Conservation (phyloP, 441 rosid species). For the Isatis lusitanica region DNA sequence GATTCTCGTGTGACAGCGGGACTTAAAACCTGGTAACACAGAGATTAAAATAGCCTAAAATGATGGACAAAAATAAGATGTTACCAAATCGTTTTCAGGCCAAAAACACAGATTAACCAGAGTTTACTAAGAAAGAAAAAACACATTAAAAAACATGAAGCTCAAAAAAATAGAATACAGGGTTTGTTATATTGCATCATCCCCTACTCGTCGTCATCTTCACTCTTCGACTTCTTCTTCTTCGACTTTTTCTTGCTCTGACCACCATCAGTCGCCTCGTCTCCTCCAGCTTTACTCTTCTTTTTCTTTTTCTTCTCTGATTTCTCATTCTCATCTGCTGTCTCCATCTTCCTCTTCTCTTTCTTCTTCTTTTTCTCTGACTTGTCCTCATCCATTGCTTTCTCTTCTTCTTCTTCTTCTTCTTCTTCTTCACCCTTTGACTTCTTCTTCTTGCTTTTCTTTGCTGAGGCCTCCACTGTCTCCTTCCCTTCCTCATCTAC, state of each 20-base stretch:
- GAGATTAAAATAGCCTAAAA: neutral
- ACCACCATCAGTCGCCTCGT: conserved; percentile 26
- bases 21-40: neutral
- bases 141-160: neutral
- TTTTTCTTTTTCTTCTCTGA: conserved; percentile 37
- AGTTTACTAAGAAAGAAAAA: neutral
- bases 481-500: conserved; percentile 55
- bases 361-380: conserved; percentile 40
- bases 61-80: neutral
- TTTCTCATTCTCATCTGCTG: conserved; percentile 27
- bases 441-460: conserved; percentile 86
- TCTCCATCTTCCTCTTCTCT: conserved; percentile 35
- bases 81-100: conserved; percentile 10
- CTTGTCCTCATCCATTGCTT: conserved; percentile 21
- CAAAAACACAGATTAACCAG: conserved; percentile 19
- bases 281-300: conserved; percentile 35
- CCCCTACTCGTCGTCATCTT: conserved; percentile 26
- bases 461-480: conserved; percentile 44
- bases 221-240: conserved; percentile 36
- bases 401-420: conserved; percentile 33
- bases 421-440: conserved; percentile 46
- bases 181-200: conserved; percentile 20
- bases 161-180: conserved; percentile 19
- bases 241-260: conserved; percentile 34
- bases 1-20: neutral